Conservation (phyloP, 257 asterid species). For the Capsicum rhomboideum region DNA sequence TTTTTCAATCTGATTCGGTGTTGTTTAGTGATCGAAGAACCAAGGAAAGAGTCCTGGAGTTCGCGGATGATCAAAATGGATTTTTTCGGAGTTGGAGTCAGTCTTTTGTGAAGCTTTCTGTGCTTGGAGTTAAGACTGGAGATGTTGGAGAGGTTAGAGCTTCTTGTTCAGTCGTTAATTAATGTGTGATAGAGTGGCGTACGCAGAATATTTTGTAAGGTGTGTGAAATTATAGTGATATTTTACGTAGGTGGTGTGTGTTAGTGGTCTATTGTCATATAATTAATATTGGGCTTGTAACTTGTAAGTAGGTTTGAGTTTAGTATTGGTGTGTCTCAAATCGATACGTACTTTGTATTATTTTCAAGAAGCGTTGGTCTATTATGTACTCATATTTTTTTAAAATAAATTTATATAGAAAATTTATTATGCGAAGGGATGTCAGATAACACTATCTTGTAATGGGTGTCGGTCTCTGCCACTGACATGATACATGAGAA, state of each 20-base stretch:
- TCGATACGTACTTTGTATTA: not conserved
- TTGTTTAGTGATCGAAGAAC: slow-evolving; percentile 40
- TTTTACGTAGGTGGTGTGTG: not conserved
- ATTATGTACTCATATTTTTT: not conserved
- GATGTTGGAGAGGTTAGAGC: slow-evolving; percentile 50
- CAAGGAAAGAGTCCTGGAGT: slow-evolving; percentile 27
- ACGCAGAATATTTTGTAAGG: not conserved
- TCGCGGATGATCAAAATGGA: slow-evolving; percentile 36
- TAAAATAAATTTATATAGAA: too few species aligned
- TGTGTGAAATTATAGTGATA: not conserved
- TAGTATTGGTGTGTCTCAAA: not conserved
- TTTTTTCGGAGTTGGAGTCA: slow-evolving; percentile 49
- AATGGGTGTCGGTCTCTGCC: too few species aligned
- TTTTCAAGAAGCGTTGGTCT: not conserved
- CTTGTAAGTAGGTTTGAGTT: not conserved
- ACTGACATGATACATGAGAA: too few species aligned
- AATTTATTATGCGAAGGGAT: too few species aligned
- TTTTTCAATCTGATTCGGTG: slow-evolving; percentile 68
- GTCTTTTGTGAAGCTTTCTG: slow-evolving; percentile 47
- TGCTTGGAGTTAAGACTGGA: slow-evolving; percentile 39
- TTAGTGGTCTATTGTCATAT: not conserved
- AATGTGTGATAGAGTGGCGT: not conserved
- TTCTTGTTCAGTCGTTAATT: slow-evolving; percentile 39
- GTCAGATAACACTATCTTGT: too few species aligned
- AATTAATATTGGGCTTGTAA: not conserved